These are phyloP conservation scores for Podila verticillata DNA, from an alignment of 192 early-diverging fungal species.

Conservation along the genomic window DNA sequence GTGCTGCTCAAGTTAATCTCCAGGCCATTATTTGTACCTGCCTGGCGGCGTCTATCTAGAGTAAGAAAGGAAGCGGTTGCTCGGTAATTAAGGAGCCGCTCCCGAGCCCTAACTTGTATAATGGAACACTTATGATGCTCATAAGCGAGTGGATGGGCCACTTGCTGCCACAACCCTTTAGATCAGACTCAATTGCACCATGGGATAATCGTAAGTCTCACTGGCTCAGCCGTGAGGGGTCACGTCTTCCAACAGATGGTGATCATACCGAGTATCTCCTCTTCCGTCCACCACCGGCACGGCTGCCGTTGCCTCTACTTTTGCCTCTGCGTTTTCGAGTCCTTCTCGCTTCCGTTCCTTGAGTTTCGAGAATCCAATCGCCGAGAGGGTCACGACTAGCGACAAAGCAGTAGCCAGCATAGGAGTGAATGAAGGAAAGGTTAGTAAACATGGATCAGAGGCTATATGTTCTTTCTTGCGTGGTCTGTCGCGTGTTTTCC, in stretches of 20 bases:
- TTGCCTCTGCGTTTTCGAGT: slow-evolving; percentile 9
- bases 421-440: not conserved
- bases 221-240: not conserved
- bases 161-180: slow-evolving; percentile 1
- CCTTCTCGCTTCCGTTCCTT: slow-evolving; percentile 10
- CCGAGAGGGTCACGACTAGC: slow-evolving; percentile 11
- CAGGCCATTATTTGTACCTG: no score
- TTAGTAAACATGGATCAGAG: not conserved
- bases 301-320: slow-evolving; percentile 7
- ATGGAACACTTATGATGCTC: no score
- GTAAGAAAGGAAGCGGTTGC: no score
- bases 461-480: not conserved
- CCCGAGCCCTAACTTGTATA: no score
- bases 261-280: slow-evolving; percentile 8
- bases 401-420: slow-evolving; percentile 14
- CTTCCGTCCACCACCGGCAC: slow-evolving; percentile 7
- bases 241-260: slow-evolving; percentile 11
- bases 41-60: no score
- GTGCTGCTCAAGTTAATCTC: no score
- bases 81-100: no score
- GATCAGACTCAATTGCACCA: slow-evolving; percentile 8
- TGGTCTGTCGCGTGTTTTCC: not conserved
- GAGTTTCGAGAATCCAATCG: slow-evolving; percentile 17
- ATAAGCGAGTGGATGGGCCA: not conserved
- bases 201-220: slow-evolving; percentile 3